Conservation (phyloP, 306 rosid genomes). For the Mimosa pudica region DNA sequence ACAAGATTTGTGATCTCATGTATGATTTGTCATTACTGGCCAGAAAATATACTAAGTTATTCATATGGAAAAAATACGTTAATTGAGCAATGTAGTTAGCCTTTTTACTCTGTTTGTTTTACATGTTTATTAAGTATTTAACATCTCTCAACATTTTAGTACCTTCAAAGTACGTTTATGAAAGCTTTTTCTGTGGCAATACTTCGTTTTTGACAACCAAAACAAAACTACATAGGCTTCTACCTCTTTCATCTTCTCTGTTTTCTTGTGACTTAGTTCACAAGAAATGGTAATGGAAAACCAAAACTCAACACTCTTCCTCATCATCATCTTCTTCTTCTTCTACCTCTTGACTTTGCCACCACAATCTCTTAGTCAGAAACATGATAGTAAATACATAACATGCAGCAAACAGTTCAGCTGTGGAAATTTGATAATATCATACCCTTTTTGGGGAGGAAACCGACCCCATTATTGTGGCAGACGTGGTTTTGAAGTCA, state of each 20-base stretch:
- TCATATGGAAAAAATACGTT: too few species aligned
- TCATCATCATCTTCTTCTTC: not conserved
- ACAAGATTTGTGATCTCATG: too few species aligned
- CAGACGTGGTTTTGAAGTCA: not conserved
- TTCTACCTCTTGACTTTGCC: not conserved
- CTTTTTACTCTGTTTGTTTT: too few species aligned
- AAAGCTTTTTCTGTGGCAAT: too few species aligned
- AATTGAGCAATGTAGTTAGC: too few species aligned
- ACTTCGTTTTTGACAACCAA: too few species aligned
- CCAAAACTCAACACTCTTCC: not conserved
- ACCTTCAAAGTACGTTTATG: too few species aligned
- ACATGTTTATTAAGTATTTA: too few species aligned
- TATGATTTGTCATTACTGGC: too few species aligned
- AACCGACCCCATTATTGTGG: constrained; percentile 17
- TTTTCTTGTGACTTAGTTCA: not conserved
- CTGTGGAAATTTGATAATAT: constrained; percentile 1
- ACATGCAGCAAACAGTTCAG: not conserved
- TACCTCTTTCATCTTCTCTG: not conserved
- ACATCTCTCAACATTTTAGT: too few species aligned
- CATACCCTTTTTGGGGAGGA: constrained; percentile 46
- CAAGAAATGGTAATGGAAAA: not conserved
- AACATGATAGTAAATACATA: not conserved
- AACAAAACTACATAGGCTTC: not conserved
- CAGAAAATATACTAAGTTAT: too few species aligned
- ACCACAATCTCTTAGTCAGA: not conserved